phyloP scores from a whole-genome alignment of 2,329 filamentous ascomycete genomes.

The Ophidiomyces ophidiicola region DNA sequence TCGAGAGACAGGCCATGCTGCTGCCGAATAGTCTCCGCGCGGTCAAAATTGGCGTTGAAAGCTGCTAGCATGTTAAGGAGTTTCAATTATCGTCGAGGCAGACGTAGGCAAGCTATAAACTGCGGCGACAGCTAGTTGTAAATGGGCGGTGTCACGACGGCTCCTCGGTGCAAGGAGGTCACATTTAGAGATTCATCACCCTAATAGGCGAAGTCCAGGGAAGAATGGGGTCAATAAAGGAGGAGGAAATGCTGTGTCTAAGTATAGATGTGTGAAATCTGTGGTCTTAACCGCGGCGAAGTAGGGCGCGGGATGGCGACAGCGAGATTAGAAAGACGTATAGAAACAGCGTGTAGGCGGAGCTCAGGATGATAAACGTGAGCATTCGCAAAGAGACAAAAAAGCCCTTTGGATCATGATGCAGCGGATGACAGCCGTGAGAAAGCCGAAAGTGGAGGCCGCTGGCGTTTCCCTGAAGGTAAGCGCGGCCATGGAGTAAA shows the following conservation, averaged over 20 bases:
- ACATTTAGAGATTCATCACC: slow-evolving; percentile 2
- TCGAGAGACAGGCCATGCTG: neutral
- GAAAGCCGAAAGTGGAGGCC: neutral
- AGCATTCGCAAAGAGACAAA: too few relatives aligned
- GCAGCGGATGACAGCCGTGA: too few relatives aligned
- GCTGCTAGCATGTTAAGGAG: slow-evolving; percentile 3
- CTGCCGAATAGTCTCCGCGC: neutral
- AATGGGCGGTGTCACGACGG: neutral
- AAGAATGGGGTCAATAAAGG: neutral
- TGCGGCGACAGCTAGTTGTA: neutral
- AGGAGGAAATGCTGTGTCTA: too few relatives aligned
- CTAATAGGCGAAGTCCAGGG: neutral
- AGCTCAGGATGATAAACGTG: too few relatives aligned
- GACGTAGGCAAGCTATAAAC: neutral
- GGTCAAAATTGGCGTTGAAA: slow-evolving; percentile 6
- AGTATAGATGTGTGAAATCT: too few relatives aligned
- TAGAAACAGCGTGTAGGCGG: too few relatives aligned
- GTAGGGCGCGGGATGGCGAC: too few relatives aligned
- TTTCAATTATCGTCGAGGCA: neutral
- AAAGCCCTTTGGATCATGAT: too few relatives aligned
- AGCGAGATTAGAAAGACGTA: too few relatives aligned
- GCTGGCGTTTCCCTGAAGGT: neutral
- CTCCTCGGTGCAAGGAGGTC: slow-evolving; percentile 4
- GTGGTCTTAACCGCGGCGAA: too few relatives aligned
- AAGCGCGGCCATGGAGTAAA: slow-evolving; percentile 8